These are phyloP conservation scores for Corynespora cassiicola DNA, from an alignment of 2,329 filamentous ascomycete genomes.

Conservation along the genomic window DNA sequence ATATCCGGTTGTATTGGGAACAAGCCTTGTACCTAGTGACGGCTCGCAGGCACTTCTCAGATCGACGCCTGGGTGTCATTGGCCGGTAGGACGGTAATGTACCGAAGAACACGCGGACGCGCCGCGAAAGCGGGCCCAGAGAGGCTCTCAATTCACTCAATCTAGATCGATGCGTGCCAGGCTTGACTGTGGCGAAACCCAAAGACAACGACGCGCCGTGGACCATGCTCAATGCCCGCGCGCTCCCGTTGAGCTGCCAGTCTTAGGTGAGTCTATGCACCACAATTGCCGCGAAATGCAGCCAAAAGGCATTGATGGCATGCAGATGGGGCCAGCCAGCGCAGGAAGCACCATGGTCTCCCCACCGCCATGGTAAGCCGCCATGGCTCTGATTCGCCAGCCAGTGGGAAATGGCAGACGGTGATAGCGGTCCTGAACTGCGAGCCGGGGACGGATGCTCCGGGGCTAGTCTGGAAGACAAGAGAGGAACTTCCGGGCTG, in stretches of 20 bases:
- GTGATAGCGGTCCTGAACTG: slow-evolving; percentile 43
- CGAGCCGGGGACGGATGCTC: slow-evolving; percentile 27
- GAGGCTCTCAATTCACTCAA: slow-evolving; percentile 34
- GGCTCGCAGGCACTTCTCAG: slow-evolving; percentile 37
- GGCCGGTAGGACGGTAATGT: slow-evolving; percentile 37
- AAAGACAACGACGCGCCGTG: slow-evolving; percentile 20
- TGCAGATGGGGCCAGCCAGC: slow-evolving; percentile 28
- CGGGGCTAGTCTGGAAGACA: slow-evolving; percentile 33
- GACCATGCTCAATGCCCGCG: slow-evolving; percentile 18
- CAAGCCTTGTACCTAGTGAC: slow-evolving; percentile 45
- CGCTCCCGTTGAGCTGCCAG: slow-evolving; percentile 11
- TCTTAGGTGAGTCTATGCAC: slow-evolving; percentile 14
- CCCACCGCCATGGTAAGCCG: slow-evolving; percentile 25
- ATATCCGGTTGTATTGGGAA: slow-evolving; percentile 46
- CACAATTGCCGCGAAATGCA: slow-evolving; percentile 25
- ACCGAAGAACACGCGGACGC: slow-evolving; percentile 37
- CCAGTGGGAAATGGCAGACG: slow-evolving; percentile 19
- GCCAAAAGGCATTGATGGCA: slow-evolving; percentile 21
- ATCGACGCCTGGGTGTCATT: slow-evolving; percentile 35
- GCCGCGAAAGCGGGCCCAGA: slow-evolving; percentile 29
- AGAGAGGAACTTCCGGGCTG: slow-evolving; percentile 16
- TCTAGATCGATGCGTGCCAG: slow-evolving; percentile 34
- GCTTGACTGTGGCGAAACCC: slow-evolving; percentile 34
- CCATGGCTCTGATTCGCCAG: slow-evolving; percentile 30
- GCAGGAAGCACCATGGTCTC: slow-evolving; percentile 21